Evolutionary conservation across 768 basidiomycete genomes (phyloP).

Genomic region (Suillus clintonianus): DNA sequence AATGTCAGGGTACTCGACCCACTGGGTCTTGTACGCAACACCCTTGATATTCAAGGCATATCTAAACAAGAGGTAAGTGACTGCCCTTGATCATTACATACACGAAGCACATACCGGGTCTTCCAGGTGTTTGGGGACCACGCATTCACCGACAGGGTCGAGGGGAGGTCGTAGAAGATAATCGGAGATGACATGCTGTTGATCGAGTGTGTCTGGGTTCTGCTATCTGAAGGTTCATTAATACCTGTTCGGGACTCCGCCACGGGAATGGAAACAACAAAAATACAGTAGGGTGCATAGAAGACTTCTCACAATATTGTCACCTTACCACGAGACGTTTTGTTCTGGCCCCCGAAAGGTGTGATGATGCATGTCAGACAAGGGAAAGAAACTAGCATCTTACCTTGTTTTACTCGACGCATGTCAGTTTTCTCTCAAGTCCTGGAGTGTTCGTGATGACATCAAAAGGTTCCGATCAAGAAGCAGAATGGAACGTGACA

Average conservation of each 20-base stretch:
- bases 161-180: conserved; percentile 50
- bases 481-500: conserved; percentile 12
- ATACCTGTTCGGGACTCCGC: conserved; percentile 5
- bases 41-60: conserved; percentile 43
- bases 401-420: conserved; percentile 26
- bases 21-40: conserved; percentile 42
- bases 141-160: conserved; percentile 25
- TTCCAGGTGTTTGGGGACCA: conserved; percentile 53
- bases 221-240: background rate
- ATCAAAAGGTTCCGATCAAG: conserved; percentile 6
- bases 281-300: background rate
- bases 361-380: background rate
- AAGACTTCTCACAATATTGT: conserved; percentile 5
- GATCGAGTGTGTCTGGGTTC: background rate
- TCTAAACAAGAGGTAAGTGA: conserved; percentile 18
- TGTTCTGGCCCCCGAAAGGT: conserved; percentile 5
- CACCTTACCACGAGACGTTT: background rate
- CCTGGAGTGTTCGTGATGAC: background rate
- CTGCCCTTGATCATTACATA: background rate
- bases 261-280: background rate
- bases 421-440: conserved; percentile 19
- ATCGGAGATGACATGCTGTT: conserved; percentile 27
- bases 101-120: conserved; percentile 33
- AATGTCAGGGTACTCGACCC: conserved; percentile 48
- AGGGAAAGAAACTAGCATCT: conserved; percentile 2